A percentile compares a stretch with the other conserved stretches of the same genome.
Conservation (phyloP, 1,284 basidiomycete genomes). For the Sutorius eximius region DNA sequence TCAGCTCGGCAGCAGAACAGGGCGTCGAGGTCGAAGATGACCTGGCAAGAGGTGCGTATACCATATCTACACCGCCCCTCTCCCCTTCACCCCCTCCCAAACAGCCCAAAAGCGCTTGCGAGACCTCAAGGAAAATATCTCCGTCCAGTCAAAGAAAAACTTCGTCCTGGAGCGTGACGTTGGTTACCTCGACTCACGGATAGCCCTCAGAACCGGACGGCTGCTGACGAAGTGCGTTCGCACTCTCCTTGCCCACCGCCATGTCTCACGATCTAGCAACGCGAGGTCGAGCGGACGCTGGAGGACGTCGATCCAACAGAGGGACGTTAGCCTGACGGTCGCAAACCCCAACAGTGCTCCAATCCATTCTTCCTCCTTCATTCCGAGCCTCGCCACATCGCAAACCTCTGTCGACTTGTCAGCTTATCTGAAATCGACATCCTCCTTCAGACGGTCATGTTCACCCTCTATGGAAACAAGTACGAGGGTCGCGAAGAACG, state of each 20-base stretch:
- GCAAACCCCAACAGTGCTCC: slow-evolving; percentile 92
- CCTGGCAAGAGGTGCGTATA: slow-evolving; percentile 81
- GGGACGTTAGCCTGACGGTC: slow-evolving; percentile 90
- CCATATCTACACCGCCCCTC: not conserved
- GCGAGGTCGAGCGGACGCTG: slow-evolving; percentile 90
- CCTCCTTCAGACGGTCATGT: slow-evolving; percentile 99
- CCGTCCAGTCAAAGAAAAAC: slow-evolving; percentile 98
- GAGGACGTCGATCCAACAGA: slow-evolving; percentile 93
- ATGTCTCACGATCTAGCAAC: slow-evolving; percentile 57
- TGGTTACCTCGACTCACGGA: slow-evolving; percentile 95
- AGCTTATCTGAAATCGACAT: slow-evolving; percentile 97
- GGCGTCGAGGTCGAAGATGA: slow-evolving; percentile 99
- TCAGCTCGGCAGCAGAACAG: slow-evolving; percentile 97
- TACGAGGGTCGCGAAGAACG: slow-evolving; percentile 99
- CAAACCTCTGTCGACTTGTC: slow-evolving; percentile 95
- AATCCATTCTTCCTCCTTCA: slow-evolving; percentile 99
- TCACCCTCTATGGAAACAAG: slow-evolving; percentile 98
- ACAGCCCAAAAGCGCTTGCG: slow-evolving; percentile 92
- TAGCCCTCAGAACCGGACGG: slow-evolving; percentile 99
- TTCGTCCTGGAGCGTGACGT: slow-evolving; percentile 98
- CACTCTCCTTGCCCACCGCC: not conserved
- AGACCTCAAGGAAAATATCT: slow-evolving; percentile 95
- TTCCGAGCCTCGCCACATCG: slow-evolving; percentile 95
- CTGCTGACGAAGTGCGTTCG: slow-evolving; percentile 81
- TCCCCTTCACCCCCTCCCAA: not conserved